Base-by-base conservation (phyloP, 2,329 filamentous ascomycete genomes). In the Apiospora sp. region DNA sequence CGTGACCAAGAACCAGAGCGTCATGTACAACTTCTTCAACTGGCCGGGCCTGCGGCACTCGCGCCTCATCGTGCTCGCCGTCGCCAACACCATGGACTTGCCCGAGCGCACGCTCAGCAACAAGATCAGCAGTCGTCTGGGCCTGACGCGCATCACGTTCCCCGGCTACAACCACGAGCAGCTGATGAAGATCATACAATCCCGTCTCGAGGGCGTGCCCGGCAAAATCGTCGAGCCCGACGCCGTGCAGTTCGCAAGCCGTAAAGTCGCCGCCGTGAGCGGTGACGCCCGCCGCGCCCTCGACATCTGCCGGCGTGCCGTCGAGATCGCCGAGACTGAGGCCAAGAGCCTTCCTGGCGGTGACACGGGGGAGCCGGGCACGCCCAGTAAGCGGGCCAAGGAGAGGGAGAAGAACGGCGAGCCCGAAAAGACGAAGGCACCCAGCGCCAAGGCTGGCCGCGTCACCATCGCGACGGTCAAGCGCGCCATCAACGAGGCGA, bases 1-100 rank as follows among this genome's bases (percentile, higher is more conserved):
- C 10, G 97, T 99, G 6, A 99, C 96, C 16, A 96, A 96, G 80
- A 98, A 98, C 79, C 97, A 99, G 82, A 96, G 94, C n/a, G 96
- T 99, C 83, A 99, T 99, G 96, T 99, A 99, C 85, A 99, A 99
- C 83, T 99, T 99, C 83, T 99, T 99, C 89, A 99, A 99, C 80
- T 99, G 96, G 96, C 96, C 96, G 4, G 93, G 94, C 14, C 87
- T 98, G 71, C 90, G 94, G 69, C 95, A 99, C 82, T 98, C 94
- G 71, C 91, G 95, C 68, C 87, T 99, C 64, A 98, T 99, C 81
- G 97, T 99, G 8, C 90, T 99, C 8, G 97, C 97, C 14, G 96
- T 99, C 24, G 97, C 96, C 70, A 99, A 99, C 82, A 99, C 96
- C 34, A 99, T 99, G 96, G 96, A 99, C 84, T 85, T 99, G 72